Evolutionary conservation across 495 filamentous ascomycete genomes (phyloP).

Genomic region (Tirmania nivea): DNA sequence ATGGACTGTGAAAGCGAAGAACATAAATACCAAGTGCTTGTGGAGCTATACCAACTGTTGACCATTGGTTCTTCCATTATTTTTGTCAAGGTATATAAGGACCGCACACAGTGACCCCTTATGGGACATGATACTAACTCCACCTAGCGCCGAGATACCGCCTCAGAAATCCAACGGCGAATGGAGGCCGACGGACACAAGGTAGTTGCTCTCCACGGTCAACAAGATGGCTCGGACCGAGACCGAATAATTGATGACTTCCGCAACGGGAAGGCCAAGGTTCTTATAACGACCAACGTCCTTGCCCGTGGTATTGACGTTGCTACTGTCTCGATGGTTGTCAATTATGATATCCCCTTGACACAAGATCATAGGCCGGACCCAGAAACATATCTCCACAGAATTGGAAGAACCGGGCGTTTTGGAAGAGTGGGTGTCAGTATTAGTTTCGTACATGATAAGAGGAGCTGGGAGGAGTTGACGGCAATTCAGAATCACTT

Average conservation of each 20-base stretch:
- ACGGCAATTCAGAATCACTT: constrained; percentile 56
- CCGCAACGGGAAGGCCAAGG: constrained; percentile 67
- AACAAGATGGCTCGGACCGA: constrained; percentile 58
- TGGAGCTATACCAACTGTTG: constrained; percentile 83
- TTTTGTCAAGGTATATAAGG: constrained; percentile 55
- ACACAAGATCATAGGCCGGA: constrained; percentile 40
- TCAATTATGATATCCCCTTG: constrained; percentile 75
- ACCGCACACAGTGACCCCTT: neutral
- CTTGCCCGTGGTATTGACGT: constrained; percentile 94
- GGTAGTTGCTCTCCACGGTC: constrained; percentile 71
- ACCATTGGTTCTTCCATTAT: constrained; percentile 94
- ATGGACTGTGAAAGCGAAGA: constrained; percentile 66
- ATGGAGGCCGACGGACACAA: constrained; percentile 80
- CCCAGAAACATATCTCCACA: constrained; percentile 87
- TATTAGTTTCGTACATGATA: constrained; percentile 73
- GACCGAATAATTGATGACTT: constrained; percentile 75
- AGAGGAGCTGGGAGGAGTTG: constrained; percentile 50
- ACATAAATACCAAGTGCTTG: constrained; percentile 69
- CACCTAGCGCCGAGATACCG: constrained; percentile 52
- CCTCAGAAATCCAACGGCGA: constrained; percentile 55
- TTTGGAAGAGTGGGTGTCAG: constrained; percentile 95
- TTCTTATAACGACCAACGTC: constrained; percentile 97
- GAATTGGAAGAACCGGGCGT: constrained; percentile 89
- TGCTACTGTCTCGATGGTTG: constrained; percentile 84
- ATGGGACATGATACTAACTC: neutral